These are phyloP conservation scores for Curvularia lunata DNA, from an alignment of 2,329 filamentous ascomycete genomes.

Conservation along the genomic window DNA sequence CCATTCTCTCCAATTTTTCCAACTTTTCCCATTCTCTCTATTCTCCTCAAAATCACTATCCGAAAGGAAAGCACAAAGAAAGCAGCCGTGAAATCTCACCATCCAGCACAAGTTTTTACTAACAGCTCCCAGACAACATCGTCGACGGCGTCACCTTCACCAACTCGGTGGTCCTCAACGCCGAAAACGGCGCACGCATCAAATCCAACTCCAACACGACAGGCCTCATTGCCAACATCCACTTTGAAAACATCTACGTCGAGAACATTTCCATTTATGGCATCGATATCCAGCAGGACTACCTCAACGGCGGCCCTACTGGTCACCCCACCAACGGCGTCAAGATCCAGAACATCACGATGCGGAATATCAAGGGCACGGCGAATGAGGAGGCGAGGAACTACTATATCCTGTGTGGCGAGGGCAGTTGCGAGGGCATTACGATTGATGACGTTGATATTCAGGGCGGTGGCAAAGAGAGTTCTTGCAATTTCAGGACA, in stretches of 20 bases:
- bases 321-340: slow-evolving; percentile 55
- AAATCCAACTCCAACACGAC: slow-evolving; percentile 60
- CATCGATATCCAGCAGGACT: slow-evolving; percentile 59
- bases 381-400: slow-evolving; percentile 38
- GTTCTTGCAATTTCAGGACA: slow-evolving; percentile 37
- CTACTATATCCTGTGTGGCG: slow-evolving; percentile 62
- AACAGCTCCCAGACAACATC: slow-evolving; percentile 48
- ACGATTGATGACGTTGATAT: slow-evolving; percentile 55
- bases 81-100: too few species aligned
- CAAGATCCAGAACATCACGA: slow-evolving; percentile 50
- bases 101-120: too few species aligned
- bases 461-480: slow-evolving; percentile 47
- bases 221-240: slow-evolving; percentile 44
- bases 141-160: slow-evolving; percentile 52
- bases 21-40: too few species aligned
- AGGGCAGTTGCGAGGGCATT: slow-evolving; percentile 58
- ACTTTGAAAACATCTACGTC: slow-evolving; percentile 36
- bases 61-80: too few species aligned
- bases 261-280: slow-evolving; percentile 54
- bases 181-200: slow-evolving; percentile 61
- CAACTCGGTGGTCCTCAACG: slow-evolving; percentile 56
- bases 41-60: too few species aligned
- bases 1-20: too few species aligned
- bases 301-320: slow-evolving; percentile 52
- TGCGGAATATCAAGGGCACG: slow-evolving; percentile 51